Evolutionary conservation across 164 flowering plant genomes (phyloP), one percentile per base, ranked within the genome.

Genomic region (Akebia trifoliata): DNA sequence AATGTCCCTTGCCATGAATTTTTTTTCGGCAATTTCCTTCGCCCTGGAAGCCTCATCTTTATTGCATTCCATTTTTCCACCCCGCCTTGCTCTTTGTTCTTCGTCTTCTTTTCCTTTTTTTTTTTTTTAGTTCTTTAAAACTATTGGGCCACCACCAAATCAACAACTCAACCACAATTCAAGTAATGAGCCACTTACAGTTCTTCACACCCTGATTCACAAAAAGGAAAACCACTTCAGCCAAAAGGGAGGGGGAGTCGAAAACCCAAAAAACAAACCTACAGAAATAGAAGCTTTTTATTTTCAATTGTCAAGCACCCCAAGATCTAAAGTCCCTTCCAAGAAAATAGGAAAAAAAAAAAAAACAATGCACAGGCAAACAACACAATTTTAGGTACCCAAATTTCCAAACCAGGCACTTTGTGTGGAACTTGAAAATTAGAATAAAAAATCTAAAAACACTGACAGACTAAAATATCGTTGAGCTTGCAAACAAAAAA

Each of bases 1-100:
- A 56, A 73, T 31, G 31, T 73, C 77, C 50, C 45, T 73, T 32
- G 52, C 68, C 0, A 43, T 21, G 29, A 73, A 62, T 54, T 66
- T 69, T 60, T 36, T 69, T 66, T 73, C 77, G 25, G 86, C 79
- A 47, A 78, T 68, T 49, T 74, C 77, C 57, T 76, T 81, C 6
- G 83, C 77, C 61, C 79, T 69, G 29, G 55, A 15, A 28, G 86
- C 86, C 65, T 78, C 85, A 62, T 78, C 82, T 48, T 58, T 76
- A 40, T 78, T 71, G 63, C 76, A 73, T 43, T 73, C 80, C 80
- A 76, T 75, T 46, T 48, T 59, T 59, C 44, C 32, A 37, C 46
- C 8, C 21, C 1, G 38, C 17, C 49, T 42, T 26, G 7, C 40
- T 37, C 37, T 14, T 43, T n/a, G 12, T 15, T 15, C 20, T 17